Conservation (phyloP, 345 rosid genomes). For the Corchorus capsularis region DNA sequence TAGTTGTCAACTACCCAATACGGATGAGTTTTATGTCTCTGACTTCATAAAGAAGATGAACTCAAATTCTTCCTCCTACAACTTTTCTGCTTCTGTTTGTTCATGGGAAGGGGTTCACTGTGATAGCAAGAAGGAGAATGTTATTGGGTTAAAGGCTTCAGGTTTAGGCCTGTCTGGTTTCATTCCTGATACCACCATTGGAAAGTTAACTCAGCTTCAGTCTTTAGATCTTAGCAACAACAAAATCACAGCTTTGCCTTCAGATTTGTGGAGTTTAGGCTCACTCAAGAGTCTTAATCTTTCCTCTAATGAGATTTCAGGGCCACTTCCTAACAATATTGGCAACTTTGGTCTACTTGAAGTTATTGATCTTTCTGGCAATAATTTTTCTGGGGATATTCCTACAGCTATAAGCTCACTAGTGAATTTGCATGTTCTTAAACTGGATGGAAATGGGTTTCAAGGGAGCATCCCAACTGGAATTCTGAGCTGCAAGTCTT, state of each 20-base stretch:
- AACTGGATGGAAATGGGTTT: constrained; percentile 58
- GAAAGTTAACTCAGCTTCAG: constrained; percentile 79
- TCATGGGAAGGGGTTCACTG: constrained; percentile 75
- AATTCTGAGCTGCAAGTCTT: constrained; percentile 52
- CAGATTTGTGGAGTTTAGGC: constrained; percentile 89
- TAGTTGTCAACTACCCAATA: constrained; percentile 73
- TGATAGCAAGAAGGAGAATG: constrained; percentile 53
- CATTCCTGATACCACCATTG: constrained; percentile 82
- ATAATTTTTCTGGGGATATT: constrained; percentile 74
- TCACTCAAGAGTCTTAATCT: constrained; percentile 69
- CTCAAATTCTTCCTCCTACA: constrained; percentile 37
- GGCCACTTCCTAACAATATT: constrained; percentile 69
- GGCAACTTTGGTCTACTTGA: constrained; percentile 80
- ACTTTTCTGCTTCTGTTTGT: constrained; percentile 64
- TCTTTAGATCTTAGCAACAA: constrained; percentile 82
- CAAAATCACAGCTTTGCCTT: constrained; percentile 73
- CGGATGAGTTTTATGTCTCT: constrained; percentile 79
- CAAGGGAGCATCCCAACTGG: constrained; percentile 62
- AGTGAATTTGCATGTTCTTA: constrained; percentile 57
- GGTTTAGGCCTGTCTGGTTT: constrained; percentile 69
- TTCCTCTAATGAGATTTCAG: constrained; percentile 72
- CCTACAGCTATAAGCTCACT: constrained; percentile 72
- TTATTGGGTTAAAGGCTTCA: constrained; percentile 52
- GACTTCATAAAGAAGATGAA: constrained; percentile 72
- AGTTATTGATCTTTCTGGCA: constrained; percentile 67